phyloP scores from a whole-genome alignment of 2,329 filamentous ascomycete species.

The Daldinia eschscholtzii region DNA sequence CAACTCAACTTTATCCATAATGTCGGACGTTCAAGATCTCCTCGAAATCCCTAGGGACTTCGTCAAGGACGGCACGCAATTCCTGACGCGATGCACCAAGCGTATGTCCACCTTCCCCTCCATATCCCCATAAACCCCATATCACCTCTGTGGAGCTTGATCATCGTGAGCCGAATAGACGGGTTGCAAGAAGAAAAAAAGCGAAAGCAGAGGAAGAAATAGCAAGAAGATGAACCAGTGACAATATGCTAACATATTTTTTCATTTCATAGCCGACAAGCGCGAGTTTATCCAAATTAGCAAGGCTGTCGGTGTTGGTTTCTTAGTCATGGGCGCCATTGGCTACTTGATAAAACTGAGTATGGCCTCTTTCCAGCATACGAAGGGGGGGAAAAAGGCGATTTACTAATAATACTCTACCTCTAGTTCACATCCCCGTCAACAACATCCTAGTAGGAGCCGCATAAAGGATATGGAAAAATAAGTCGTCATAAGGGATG shows the following conservation, averaged over 20 bases:
- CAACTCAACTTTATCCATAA: slow-evolving; percentile 53
- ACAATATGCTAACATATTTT: slow-evolving; percentile 37
- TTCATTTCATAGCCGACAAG: slow-evolving; percentile 57
- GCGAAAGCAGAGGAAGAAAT: not conserved
- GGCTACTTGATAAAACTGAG: slow-evolving; percentile 79
- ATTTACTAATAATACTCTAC: slow-evolving; percentile 14
- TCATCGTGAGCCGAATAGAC: not conserved
- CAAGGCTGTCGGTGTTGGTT: slow-evolving; percentile 75
- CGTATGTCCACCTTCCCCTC: slow-evolving; percentile 57
- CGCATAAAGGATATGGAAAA: slow-evolving; percentile 59
- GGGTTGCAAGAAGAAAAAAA: not conserved
- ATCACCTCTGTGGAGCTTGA: slow-evolving; percentile 3
- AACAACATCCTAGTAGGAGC: slow-evolving; percentile 78
- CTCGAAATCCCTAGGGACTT: slow-evolving; percentile 77
- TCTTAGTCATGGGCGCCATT: slow-evolving; percentile 77
- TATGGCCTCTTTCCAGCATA: slow-evolving; percentile 54
- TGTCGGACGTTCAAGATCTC: slow-evolving; percentile 78
- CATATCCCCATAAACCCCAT: slow-evolving; percentile 20
- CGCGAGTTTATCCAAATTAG: slow-evolving; percentile 61
- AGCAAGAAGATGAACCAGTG: not conserved
- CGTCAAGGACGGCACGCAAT: slow-evolving; percentile 71
- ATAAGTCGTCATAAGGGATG: slow-evolving; percentile 9
- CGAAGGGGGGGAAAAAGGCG: not conserved
- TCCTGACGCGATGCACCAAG: slow-evolving; percentile 73
- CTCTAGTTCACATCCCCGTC: slow-evolving; percentile 74